Percentiles rank a stretch among this genome's conserved stretches.
Evolutionary conservation across 2,329 filamentous ascomycete species (phyloP).

Genomic region (Cyclaneusma minus): DNA sequence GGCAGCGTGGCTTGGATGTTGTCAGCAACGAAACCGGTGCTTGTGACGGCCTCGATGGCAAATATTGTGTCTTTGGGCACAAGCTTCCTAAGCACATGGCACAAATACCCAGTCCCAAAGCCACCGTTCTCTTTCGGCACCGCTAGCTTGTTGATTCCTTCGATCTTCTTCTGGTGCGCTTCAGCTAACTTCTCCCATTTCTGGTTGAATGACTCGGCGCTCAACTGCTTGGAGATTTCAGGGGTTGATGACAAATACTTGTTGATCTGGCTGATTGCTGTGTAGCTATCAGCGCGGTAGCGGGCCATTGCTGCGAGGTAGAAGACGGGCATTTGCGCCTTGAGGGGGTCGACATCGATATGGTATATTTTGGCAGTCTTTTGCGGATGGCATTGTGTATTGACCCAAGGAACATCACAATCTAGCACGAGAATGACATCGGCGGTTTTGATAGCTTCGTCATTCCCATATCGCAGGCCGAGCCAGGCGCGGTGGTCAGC

Average conservation of each 20-base stretch:
- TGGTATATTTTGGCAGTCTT: slow-evolving; percentile 41
- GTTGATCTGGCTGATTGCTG: slow-evolving; percentile 54
- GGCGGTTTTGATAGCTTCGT: slow-evolving; percentile 57
- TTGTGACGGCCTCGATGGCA: slow-evolving; percentile 65
- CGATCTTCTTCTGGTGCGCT: slow-evolving; percentile 41
- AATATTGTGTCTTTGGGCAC: slow-evolving; percentile 55
- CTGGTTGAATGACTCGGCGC: slow-evolving; percentile 19
- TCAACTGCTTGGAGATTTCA: slow-evolving; percentile 24
- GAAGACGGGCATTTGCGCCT: slow-evolving; percentile 59
- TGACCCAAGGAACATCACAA: slow-evolving; percentile 88
- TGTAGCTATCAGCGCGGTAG: slow-evolving; percentile 50
- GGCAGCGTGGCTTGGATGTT: slow-evolving; percentile 53
- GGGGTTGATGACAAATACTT: slow-evolving; percentile 37
- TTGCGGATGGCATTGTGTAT: slow-evolving; percentile 49
- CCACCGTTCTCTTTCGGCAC: slow-evolving; percentile 44
- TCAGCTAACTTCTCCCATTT: slow-evolving; percentile 39
- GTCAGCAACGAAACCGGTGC: slow-evolving; percentile 50
- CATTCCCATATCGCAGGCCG: slow-evolving; percentile 58
- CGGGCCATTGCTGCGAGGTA: slow-evolving; percentile 52
- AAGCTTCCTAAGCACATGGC: slow-evolving; percentile 32
- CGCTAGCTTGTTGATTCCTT: slow-evolving; percentile 38
- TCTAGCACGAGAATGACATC: slow-evolving; percentile 78
- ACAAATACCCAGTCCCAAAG: slow-evolving; percentile 37
- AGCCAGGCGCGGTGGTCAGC: slow-evolving; percentile 52
- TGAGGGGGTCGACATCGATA: slow-evolving; percentile 49